Percentiles rank a stretch among this genome's conserved stretches.
Conservation (phyloP, 441 rosid species). For the Croton laevigatus region DNA sequence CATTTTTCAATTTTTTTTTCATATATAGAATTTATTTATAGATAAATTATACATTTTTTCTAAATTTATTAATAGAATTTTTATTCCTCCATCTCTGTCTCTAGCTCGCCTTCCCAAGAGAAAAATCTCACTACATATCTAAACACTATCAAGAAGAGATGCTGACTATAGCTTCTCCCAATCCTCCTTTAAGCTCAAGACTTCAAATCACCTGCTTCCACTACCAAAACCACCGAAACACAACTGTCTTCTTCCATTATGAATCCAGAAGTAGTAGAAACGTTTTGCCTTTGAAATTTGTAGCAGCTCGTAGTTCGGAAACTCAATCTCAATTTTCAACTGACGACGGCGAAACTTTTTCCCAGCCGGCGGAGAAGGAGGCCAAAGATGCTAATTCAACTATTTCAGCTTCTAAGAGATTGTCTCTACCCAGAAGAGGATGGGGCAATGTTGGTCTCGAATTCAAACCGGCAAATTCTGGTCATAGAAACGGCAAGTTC, state of each 20-base stretch:
- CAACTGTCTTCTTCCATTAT: not conserved
- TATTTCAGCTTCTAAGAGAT: slow-evolving; percentile 16
- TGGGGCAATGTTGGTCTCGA: slow-evolving; percentile 43
- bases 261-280: slow-evolving; percentile 1
- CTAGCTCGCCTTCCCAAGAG: too few relatives aligned
- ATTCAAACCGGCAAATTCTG: slow-evolving; percentile 30
- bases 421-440: slow-evolving; percentile 37
- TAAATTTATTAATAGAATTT: too few relatives aligned
- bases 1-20: too few relatives aligned
- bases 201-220: not conserved
- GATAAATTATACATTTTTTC: too few relatives aligned
- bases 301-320: slow-evolving; percentile 4
- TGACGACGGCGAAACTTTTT: not conserved
- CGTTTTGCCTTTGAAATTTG: not conserved
- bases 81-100: too few relatives aligned
- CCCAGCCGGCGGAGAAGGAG: not conserved
- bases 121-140: too few relatives aligned
- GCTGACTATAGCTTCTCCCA: slow-evolving; percentile 2
- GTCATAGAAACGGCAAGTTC: slow-evolving; percentile 27
- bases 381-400: slow-evolving; percentile 4
- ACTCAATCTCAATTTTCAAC: slow-evolving; percentile 31
- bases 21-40: too few relatives aligned
- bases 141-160: slow-evolving; percentile 1
- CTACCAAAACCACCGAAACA: not conserved
- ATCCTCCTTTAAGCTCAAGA: slow-evolving; percentile 3